phyloP scores from a whole-genome alignment of 805 yeast species.

The Ogataea paraovalis region DNA sequence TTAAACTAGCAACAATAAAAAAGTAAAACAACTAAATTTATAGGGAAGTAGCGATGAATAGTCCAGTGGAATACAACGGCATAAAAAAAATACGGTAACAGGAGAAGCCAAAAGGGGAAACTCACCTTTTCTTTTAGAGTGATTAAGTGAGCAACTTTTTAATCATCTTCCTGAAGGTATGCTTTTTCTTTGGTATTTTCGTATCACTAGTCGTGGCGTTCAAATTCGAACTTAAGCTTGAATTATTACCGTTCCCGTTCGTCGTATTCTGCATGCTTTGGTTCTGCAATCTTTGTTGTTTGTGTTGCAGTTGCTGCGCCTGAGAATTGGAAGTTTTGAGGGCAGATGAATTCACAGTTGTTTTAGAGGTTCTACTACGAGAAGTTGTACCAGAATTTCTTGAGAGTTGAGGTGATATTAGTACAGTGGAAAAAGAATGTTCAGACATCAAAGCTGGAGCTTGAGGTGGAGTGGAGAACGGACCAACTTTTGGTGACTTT shows the following conservation, averaged over 20 bases:
- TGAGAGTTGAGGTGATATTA: constrained; percentile 1
- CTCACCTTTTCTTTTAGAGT: no score
- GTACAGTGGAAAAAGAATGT: background rate
- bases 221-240: background rate
- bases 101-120: no score
- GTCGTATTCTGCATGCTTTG: background rate
- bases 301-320: background rate
- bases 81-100: no score
- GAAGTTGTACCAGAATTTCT: background rate
- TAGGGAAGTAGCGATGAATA: no score
- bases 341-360: background rate
- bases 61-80: no score
- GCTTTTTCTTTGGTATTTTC: constrained; percentile 5
- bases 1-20: no score
- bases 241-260: background rate
- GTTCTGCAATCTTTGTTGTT: background rate
- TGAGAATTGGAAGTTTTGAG: background rate
- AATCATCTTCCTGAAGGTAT: constrained; percentile 9
- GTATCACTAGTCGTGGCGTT: background rate
- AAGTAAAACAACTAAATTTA: no score
- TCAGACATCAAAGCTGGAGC: background rate
- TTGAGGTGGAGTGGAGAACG: background rate
- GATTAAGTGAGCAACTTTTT: constrained; percentile 14
- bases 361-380: constrained; percentile 1
- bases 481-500: background rate